Base-by-base conservation (phyloP, 2,329 filamentous ascomycete species). In the Colletotrichum siamense region DNA sequence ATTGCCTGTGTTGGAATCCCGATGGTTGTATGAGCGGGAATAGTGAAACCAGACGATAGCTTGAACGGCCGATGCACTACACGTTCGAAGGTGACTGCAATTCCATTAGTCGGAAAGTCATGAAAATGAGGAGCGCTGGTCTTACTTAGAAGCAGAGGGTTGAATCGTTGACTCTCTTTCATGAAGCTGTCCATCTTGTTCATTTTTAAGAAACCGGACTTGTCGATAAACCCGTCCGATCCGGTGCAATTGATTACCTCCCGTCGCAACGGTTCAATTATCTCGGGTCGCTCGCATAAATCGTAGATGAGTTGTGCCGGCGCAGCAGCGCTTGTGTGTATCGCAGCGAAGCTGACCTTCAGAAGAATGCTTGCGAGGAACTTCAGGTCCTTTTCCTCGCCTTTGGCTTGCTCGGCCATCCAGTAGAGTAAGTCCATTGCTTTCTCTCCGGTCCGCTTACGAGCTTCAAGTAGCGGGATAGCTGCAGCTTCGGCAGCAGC, bases 321-420 rank as follows among this genome's bases (percentile, higher is more conserved):
- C n/a, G 79, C 79, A 13, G 78, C 78, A 30, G 80, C 79, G 26
- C 78, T 82, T 2, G 81, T 82, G 63, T 83, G 81, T 15, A 82
- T 82, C 3, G 81, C 79, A 6, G 81, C 81, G 44, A 83, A 82
- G 63, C 78, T 80, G 22, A 83, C 52, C 8, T 79, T 79, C 62
- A 85, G 79, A 55, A 82, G 65, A 30, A 81, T 81, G 28, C 73
- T 65, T 7, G 81, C 80, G 16, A 83, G 76, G 44, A 81, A 83
- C 44, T 73, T 71, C 39, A 66, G 55, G 12, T 68, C 65, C 2
- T 18, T 74, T 75, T 80, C 71, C 26, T 76, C 75, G 61, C 77
- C 61, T 71, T 78, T 69, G 44, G 79, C 78, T 68, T 78, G 24
- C 24, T 80, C 76, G 13, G 64, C 59, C 77, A 79, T 79, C 77